Percentiles rank a stretch among this genome's conserved stretches.
Evolutionary conservation across 768 basidiomycete species (phyloP).

Genomic region (Phylloporus sp.): DNA sequence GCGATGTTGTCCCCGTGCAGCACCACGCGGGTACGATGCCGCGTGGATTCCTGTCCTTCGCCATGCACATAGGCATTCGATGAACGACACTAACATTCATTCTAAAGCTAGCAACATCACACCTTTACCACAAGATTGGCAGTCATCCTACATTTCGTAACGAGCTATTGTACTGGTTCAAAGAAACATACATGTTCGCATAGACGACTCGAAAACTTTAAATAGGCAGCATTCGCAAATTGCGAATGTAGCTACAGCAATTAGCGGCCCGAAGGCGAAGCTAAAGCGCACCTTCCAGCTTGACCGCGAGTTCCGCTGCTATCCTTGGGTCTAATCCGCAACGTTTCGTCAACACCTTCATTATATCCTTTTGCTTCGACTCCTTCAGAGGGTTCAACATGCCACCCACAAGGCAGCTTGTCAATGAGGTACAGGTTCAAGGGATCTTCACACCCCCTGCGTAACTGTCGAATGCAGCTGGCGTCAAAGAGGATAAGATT

Average conservation of each 20-base stretch:
- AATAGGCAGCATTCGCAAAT: neutral
- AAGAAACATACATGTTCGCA: slow-evolving; percentile 6
- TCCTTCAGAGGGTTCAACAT: slow-evolving; percentile 21
- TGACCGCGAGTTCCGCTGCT: slow-evolving; percentile 20
- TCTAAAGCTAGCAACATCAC: too few relatives aligned
- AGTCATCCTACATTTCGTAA: neutral
- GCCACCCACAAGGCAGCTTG: too few relatives aligned
- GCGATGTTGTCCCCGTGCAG: too few relatives aligned
- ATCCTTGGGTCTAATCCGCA: slow-evolving; percentile 20
- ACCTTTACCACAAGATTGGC: neutral
- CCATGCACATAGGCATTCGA: too few relatives aligned
- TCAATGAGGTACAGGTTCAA: neutral
- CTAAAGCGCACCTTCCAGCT: slow-evolving; percentile 9
- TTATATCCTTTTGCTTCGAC: slow-evolving; percentile 20
- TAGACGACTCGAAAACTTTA: slow-evolving; percentile 1
- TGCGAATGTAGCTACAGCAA: neutral
- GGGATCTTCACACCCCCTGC: neutral
- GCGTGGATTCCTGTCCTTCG: too few relatives aligned
- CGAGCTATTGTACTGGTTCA: neutral
- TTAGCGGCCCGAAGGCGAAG: neutral
- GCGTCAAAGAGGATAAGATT: neutral
- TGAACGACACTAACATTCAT: too few relatives aligned
- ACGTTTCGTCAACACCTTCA: slow-evolving; percentile 27
- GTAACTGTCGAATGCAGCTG: neutral
- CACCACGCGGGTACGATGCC: too few relatives aligned